A percentile compares a stretch with the other conserved stretches of the same genome.
phyloP scores from a whole-genome alignment of 495 filamentous ascomycete genomes.

The Glutinoglossum americanum region DNA sequence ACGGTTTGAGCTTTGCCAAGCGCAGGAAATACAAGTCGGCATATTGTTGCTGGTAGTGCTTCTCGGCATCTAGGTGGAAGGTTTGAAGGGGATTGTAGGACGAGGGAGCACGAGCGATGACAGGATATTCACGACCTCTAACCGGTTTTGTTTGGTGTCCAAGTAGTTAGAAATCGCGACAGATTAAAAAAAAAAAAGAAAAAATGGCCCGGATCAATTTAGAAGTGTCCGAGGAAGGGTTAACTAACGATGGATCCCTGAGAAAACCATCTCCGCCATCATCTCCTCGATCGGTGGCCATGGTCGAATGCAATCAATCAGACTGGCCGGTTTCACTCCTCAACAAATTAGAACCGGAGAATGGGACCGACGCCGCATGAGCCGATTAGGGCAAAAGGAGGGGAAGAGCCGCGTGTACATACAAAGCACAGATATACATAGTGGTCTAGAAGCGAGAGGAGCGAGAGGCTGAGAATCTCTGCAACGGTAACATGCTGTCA shows the following conservation, averaged over 20 bases:
- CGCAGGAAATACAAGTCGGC: constrained; percentile 93
- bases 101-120: constrained; percentile 26
- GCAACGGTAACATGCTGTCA: too few relatives aligned
- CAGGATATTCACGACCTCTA: not conserved
- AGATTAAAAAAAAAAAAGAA: not conserved
- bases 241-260: not conserved
- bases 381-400: too few relatives aligned
- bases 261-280: not conserved
- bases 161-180: not conserved
- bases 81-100: constrained; percentile 54
- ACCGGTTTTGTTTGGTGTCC: too few relatives aligned
- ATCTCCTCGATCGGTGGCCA: not conserved
- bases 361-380: too few relatives aligned
- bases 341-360: not conserved
- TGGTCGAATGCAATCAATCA: not conserved
- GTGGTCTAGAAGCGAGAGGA: too few relatives aligned
- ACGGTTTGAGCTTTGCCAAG: constrained; percentile 67
- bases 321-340: not conserved
- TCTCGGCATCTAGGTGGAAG: constrained; percentile 44
- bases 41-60: constrained; percentile 86
- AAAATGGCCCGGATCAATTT: not conserved
- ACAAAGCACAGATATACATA: too few relatives aligned
- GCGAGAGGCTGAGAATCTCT: too few relatives aligned
- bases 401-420: too few relatives aligned
- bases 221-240: not conserved